These are phyloP conservation scores for Aspergillus nanangensis DNA, from an alignment of 495 filamentous ascomycete genomes.

Conservation along the genomic window DNA sequence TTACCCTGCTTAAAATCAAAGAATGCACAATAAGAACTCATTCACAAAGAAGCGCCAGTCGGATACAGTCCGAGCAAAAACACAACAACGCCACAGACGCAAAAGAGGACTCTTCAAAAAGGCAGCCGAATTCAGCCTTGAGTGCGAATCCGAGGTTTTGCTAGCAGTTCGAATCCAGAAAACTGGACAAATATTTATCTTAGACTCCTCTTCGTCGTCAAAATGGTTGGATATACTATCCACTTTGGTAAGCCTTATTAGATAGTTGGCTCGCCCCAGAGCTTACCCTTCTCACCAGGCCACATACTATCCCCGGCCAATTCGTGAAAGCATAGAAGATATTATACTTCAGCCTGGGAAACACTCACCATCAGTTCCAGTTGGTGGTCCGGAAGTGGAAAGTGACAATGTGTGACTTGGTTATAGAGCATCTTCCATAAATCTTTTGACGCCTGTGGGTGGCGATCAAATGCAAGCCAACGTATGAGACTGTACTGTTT, in stretches of 20 bases:
- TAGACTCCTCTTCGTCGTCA: conserved; percentile 10
- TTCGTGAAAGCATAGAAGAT: neutral
- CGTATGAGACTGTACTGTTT: too few species aligned
- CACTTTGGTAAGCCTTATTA: conserved; percentile 4
- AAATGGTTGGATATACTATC: conserved; percentile 7
- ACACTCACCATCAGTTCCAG: neutral
- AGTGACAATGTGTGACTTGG: too few species aligned
- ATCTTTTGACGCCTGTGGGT: too few species aligned
- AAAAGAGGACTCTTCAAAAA: conserved; percentile 15
- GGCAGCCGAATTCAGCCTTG: conserved; percentile 11
- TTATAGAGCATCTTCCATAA: too few species aligned
- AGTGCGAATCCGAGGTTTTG: conserved; percentile 13
- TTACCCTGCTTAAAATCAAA: neutral
- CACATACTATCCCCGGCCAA: neutral
- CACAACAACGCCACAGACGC: conserved; percentile 9
- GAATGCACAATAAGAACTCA: conserved; percentile 6
- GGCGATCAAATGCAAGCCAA: too few species aligned
- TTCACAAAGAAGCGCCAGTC: conserved; percentile 10
- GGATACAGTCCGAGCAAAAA: conserved; percentile 12
- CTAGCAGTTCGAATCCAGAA: conserved; percentile 10
- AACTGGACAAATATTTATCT: conserved; percentile 13
- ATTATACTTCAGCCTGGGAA: neutral
- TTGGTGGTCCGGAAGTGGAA: too few species aligned
- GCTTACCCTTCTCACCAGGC: neutral
- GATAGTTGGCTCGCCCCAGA: neutral